Evolutionary conservation across 1,284 basidiomycete species (phyloP).

Genomic region (Cryptococcus hybrid): DNA sequence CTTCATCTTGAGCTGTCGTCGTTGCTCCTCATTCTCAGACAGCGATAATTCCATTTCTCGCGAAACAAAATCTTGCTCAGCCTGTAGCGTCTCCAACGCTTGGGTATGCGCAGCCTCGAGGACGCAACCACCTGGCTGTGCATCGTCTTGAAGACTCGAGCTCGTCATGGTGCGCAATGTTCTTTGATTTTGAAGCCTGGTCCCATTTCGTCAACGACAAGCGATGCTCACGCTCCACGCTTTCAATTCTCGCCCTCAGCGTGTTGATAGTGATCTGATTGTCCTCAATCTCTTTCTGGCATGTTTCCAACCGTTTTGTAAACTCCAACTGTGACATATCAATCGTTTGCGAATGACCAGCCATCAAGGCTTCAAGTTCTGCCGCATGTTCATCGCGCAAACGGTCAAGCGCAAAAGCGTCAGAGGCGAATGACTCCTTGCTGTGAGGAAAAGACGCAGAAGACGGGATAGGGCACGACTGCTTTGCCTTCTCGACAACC

Average conservation of each 20-base stretch:
- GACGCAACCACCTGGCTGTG: constrained; percentile 22
- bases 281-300: constrained; percentile 10
- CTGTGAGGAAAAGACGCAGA: neutral
- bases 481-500: constrained; percentile 5
- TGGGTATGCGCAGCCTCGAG: constrained; percentile 21
- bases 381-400: constrained; percentile 28
- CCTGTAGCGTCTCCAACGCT: constrained; percentile 17
- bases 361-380: constrained; percentile 21
- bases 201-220: constrained; percentile 8
- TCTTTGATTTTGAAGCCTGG: constrained; percentile 10
- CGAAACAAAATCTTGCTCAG: constrained; percentile 28
- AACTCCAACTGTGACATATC: constrained; percentile 22
- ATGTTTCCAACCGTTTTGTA: neutral
- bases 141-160: constrained; percentile 17
- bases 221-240: constrained; percentile 9
- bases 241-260: constrained; percentile 3
- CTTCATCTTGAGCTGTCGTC: constrained; percentile 45
- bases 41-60: constrained; percentile 42
- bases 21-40: constrained; percentile 36
- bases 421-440: neutral
- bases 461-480: neutral
- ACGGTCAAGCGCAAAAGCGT: constrained; percentile 8
- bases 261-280: neutral
- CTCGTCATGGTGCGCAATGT: constrained; percentile 8
- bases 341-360: constrained; percentile 15